Base-by-base conservation (phyloP, 2,329 filamentous ascomycete genomes). In the Ophiosphaerella herpotricha region DNA sequence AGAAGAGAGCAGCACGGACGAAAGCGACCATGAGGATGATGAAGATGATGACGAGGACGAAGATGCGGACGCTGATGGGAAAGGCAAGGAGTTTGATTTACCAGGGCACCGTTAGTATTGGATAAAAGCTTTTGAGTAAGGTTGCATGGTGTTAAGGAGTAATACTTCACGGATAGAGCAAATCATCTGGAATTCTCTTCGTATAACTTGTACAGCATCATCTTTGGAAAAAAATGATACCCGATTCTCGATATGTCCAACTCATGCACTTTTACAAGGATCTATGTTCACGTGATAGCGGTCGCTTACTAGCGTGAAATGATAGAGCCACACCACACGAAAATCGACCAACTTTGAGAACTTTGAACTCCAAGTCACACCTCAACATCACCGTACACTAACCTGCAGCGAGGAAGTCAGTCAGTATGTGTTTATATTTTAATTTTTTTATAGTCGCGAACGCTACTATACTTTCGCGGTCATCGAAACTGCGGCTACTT, bases 21-120 rank as follows among this genome's bases (percentile, higher is more conserved):
- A 73, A 37, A 72, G 67, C 35, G 60, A 60, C 13, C 68, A 63
- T 29, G 70, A 71, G 8, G 67, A 66, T 21, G 67, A 68, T 4
- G 68, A 69, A 7, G 65, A 66, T 2, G 61, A 65, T 11, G 55
- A 64, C 7, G 65, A 64, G 1, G 66, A 68, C 21, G 63, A 66
- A 2, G 64, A 63, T 5, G 63, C 60, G 11, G 39, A 46, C 16
- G 53, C 55, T 14, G 54, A 61, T 18, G 58, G 58, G 7, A 60
- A 63, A 23, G 57, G 58, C 34, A 66, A 66, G 36, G 64, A 71
- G 32, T 65, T 70, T 44, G 64, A 71, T 43, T 48, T 74, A n/a
- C 68, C 71, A 50, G 71, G 71, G 11, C 71, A 74, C 57, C 64
- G 63, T n/a, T 57, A 50, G 40, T 26, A 40, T 42, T 18, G 35